Percentiles rank a stretch among this genome's conserved stretches.
Evolutionary conservation across 208 protist genomes (phyloP).

Genomic region (Crithidia bombi): DNA sequence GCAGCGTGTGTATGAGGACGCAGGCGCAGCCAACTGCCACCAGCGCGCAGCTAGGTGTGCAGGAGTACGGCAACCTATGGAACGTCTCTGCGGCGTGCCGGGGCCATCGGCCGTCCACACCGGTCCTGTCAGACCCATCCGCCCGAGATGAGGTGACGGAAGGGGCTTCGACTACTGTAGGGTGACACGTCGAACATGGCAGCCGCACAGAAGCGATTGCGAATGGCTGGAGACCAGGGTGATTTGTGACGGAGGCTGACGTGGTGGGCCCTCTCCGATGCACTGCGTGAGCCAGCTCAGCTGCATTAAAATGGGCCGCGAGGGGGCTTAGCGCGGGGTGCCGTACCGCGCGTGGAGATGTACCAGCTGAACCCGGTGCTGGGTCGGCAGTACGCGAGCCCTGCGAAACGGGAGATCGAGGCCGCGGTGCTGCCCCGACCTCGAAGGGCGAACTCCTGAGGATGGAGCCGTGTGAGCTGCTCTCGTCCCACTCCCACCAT

Average conservation of each 20-base stretch:
- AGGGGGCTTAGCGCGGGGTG: constrained; percentile 63
- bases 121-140: constrained; percentile 69
- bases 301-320: constrained; percentile 31
- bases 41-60: constrained; percentile 39
- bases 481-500: constrained; percentile 32
- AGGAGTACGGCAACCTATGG: constrained; percentile 49
- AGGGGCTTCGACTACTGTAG: constrained; percentile 87
- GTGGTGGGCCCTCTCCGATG: constrained; percentile 41
- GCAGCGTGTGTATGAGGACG: constrained; percentile 22
- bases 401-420: constrained; percentile 62
- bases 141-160: constrained; percentile 55
- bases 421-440: constrained; percentile 32
- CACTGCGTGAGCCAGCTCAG: constrained; percentile 32
- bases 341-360: constrained; percentile 60
- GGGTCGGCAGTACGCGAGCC: constrained; percentile 44
- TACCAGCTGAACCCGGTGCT: constrained; percentile 63
- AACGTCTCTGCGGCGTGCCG: constrained; percentile 52
- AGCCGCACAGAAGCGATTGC: constrained; percentile 74
- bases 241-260: constrained; percentile 50
- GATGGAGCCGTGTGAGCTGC: constrained; percentile 27
- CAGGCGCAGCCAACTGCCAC: constrained; percentile 29
- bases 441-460: constrained; percentile 17
- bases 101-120: constrained; percentile 68
- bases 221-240: constrained; percentile 82
- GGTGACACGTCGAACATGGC: constrained; percentile 83